These are phyloP conservation scores for Cystobasidium ongulense DNA, from an alignment of 768 basidiomycete genomes.

Conservation along the genomic window DNA sequence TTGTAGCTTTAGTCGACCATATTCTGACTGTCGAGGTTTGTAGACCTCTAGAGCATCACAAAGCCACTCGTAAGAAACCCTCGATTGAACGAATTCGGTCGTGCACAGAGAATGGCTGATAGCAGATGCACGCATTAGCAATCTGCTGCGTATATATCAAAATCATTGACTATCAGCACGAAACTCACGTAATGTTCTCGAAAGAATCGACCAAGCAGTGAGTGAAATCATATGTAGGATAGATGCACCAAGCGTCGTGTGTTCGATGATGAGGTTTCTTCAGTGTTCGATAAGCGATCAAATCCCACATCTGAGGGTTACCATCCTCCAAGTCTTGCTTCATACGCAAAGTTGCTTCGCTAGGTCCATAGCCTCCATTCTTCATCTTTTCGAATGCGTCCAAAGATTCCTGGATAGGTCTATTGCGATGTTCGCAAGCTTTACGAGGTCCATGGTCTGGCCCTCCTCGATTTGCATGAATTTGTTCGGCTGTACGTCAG, in stretches of 20 bases:
- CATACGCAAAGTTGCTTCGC: slow-evolving; percentile 90
- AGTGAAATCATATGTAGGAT: slow-evolving; percentile 97
- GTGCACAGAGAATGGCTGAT: slow-evolving; percentile 91
- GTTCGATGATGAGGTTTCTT: slow-evolving; percentile 88
- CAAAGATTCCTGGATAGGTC: slow-evolving; percentile 79
- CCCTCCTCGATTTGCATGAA: slow-evolving; percentile 78
- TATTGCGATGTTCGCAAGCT: slow-evolving; percentile 75
- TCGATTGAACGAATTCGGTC: slow-evolving; percentile 85
- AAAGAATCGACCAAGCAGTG: slow-evolving; percentile 97
- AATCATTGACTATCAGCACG: neutral
- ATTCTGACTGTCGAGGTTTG: slow-evolving; percentile 94
- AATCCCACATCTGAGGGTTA: slow-evolving; percentile 99
- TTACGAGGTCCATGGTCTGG: slow-evolving; percentile 66
- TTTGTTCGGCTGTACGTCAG: slow-evolving; percentile 67
- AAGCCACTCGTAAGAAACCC: slow-evolving; percentile 97
- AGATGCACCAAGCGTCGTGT: slow-evolving; percentile 86
- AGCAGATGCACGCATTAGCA: neutral
- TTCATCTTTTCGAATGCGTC: slow-evolving; percentile 86
- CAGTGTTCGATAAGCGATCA: slow-evolving; percentile 90
- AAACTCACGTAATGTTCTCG: slow-evolving; percentile 94
- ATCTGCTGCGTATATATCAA: neutral
- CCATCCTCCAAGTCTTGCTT: slow-evolving; percentile 86
- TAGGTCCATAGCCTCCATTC: slow-evolving; percentile 76
- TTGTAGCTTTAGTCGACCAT: slow-evolving; percentile 81
- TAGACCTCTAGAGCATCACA: slow-evolving; percentile 96